Evolutionary conservation across 805 yeast species (phyloP).

Genomic region (Aciculoconidium aculeatum): DNA sequence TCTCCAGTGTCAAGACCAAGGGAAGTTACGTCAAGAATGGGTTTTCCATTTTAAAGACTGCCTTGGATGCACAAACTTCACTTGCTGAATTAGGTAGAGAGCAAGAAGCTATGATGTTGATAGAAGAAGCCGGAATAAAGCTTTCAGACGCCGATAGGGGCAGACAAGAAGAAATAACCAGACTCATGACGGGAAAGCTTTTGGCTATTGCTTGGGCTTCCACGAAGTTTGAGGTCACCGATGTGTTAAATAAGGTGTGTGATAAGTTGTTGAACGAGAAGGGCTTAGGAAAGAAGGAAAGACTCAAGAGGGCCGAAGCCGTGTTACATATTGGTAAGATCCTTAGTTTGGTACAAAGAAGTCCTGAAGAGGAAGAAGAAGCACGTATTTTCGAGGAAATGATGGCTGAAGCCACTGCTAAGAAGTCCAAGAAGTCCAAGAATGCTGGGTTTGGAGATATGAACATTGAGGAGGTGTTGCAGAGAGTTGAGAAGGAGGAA

Average conservation of each 20-base stretch:
- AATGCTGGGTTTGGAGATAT: conserved; percentile 12
- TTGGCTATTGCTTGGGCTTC: conserved; percentile 95
- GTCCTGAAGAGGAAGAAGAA: conserved; percentile 88
- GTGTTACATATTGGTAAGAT: conserved; percentile 64
- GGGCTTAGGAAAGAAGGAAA: conserved; percentile 49
- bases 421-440: conserved; percentile 34
- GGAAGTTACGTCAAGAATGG: conserved; percentile 81
- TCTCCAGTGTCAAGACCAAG: conserved; percentile 76
- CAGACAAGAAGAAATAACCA: conserved; percentile 65
- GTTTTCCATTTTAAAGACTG: conserved; percentile 73
- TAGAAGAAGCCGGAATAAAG: conserved; percentile 24
- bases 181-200: conserved; percentile 79
- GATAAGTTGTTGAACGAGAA: conserved; percentile 49
- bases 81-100: conserved; percentile 64
- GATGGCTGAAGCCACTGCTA: conserved; percentile 75
- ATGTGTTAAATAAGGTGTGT: conserved; percentile 74
- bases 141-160: conserved; percentile 30
- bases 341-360: conserved; percentile 61
- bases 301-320: conserved; percentile 75
- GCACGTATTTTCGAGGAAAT: conserved; percentile 86
- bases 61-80: conserved; percentile 79
- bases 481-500: conserved; percentile 10
- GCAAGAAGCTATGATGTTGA: conserved; percentile 43
- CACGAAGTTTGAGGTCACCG: conserved; percentile 82
- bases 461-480: conserved; percentile 16